Base-by-base conservation (phyloP, 2,329 filamentous ascomycete species). In the Gaeumannomyces tritici region DNA sequence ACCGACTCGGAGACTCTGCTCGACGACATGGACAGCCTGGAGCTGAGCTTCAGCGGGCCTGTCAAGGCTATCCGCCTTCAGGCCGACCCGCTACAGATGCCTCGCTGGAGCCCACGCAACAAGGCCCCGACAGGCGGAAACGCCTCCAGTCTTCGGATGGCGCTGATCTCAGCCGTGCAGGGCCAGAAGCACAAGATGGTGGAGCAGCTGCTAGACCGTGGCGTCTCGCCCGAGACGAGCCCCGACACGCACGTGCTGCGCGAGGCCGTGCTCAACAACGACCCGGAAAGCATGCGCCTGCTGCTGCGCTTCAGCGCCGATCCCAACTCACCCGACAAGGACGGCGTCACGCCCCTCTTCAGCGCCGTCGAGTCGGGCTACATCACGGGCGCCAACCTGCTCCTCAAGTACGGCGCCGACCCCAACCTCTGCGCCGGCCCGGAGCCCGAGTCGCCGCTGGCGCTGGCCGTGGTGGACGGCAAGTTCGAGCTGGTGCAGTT, bases 361-460 rank as follows among this genome's bases (percentile, higher is more conserved):
- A 79, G 73, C 21, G 79, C 78, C 0, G 80, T 80, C 3, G 83
- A 82, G 66, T 78, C 77, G 64, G 78, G 77, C 0, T 85, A 83
- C 69, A 70, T 83, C 55, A 81, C 83, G 27, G 84, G 80, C 3
- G 83, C 85, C 0, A 80, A 81, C 33, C 74, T 82, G 60, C 78
- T 89, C 5, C 77, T 87, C 66, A 87, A 88, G 72, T 88, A 89
- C 64, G 84, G 85, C 13, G 83, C 83, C 21, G 83, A 84, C 69
- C 79, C 80, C 12, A 85, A 85, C 68, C 74, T 83, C 57, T 72
- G 60, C 15, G 74, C 77, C 1, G 80, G 83, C 0, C 71, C 77
- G 0, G 78, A 82, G 12, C 71, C 77, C 4, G 84, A 87, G 65
- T 80, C 82, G 1, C 81, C 87, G 0, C 74, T 89, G 35, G 76